Evolutionary conservation across 2,329 filamentous ascomycete genomes (phyloP).

Genomic region (Fusarium buxicola): DNA sequence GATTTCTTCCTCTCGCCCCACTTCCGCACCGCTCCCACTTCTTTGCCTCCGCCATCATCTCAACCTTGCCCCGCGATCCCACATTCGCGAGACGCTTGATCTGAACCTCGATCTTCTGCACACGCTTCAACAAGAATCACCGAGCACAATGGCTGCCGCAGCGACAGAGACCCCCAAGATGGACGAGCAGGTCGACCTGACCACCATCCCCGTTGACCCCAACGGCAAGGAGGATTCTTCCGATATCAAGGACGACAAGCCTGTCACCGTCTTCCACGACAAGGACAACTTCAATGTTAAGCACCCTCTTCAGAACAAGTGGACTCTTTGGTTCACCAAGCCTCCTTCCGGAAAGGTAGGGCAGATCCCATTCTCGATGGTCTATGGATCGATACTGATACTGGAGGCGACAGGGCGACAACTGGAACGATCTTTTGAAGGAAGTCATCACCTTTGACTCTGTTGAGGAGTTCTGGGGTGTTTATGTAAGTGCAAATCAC

Average conservation of each 20-base stretch:
- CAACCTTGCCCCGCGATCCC: conserved; percentile 47
- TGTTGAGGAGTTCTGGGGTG: conserved; percentile 99
- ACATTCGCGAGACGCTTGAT: conserved; percentile 28
- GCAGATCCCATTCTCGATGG: conserved; percentile 17
- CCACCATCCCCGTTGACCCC: conserved; percentile 75
- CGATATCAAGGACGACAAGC: conserved; percentile 66
- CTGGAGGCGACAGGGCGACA: conserved; percentile 77
- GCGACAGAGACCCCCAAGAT: conserved; percentile 51
- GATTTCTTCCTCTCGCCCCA: conserved; percentile 37
- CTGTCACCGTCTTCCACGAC: conserved; percentile 96
- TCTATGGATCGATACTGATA: conserved; percentile 18
- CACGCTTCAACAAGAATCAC: conserved; percentile 17
- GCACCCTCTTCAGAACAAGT: conserved; percentile 96
- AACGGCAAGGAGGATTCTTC: conserved; percentile 67
- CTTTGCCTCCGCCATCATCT: conserved; percentile 37
- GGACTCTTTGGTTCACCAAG: conserved; percentile 99
- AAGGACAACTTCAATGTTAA: conserved; percentile 99
- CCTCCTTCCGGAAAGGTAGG: conserved; percentile 92
- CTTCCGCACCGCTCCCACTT: conserved; percentile 37
- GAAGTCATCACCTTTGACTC: conserved; percentile 99
- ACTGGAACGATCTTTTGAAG: conserved; percentile 98
- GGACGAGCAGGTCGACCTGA: conserved; percentile 72
- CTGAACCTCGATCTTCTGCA: conserved; percentile 17
- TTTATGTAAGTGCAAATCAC: conserved; percentile 79
- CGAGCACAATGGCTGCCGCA: conserved; percentile 52